phyloP scores from a whole-genome alignment of 139 green algal genomes.

The Edaphochlamys debaryana region DNA sequence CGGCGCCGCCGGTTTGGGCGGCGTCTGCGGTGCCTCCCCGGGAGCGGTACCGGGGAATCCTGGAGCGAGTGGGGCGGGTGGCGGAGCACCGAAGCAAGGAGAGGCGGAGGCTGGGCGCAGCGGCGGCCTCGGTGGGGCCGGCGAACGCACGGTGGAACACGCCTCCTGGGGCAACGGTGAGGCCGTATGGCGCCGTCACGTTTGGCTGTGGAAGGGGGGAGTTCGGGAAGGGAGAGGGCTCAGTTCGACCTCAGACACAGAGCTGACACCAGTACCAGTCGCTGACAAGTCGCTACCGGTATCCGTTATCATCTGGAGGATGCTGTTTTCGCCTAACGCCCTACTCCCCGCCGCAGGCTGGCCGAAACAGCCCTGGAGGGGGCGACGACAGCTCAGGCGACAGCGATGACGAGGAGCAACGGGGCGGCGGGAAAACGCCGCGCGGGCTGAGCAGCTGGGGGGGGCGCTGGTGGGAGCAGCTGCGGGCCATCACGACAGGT shows the following conservation, averaged over 20 bases:
- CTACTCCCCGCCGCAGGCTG: no score
- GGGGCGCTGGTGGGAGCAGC: background rate
- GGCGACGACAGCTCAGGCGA: background rate
- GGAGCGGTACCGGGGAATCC: conserved; percentile 26
- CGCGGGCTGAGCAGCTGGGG: conserved; percentile 4
- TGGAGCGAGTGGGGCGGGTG: conserved; percentile 1
- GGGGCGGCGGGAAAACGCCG: background rate
- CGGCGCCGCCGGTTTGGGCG: no score
- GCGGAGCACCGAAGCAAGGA: conserved; percentile 10
- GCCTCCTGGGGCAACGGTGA: background rate
- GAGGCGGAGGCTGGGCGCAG: background rate
- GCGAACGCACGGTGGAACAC: background rate
- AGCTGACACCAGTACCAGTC: no score
- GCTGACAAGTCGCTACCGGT: no score
- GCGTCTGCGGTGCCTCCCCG: background rate
- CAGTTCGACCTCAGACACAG: no score
- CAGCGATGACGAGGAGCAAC: background rate
- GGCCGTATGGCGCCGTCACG: no score
- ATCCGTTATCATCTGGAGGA: no score
- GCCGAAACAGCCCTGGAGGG: no score
- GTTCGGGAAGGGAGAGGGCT: no score
- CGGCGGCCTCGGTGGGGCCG: background rate
- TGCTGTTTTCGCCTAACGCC: no score
- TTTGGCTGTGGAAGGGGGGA: no score
- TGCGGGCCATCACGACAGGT: background rate